A percentile compares a stretch with the other conserved stretches of the same genome.
Evolutionary conservation across 1,139 yeast genomes (phyloP).

Genomic region (Yamadazyma dendronema): DNA sequence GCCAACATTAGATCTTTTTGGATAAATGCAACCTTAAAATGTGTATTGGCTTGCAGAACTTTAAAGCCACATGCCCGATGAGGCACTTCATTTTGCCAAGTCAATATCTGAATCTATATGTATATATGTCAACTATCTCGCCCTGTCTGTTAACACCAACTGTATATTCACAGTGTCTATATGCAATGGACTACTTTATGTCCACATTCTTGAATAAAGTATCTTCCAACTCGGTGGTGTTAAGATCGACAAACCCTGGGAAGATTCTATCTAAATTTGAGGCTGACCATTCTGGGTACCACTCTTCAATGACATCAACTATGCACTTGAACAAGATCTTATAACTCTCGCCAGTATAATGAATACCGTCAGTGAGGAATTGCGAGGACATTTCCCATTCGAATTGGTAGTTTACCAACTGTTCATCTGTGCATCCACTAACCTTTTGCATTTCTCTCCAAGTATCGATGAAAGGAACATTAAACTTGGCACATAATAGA

Average conservation of each 20-base stretch:
- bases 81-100: too few relatives aligned
- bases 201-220: background rate
- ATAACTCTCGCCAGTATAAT: conserved; percentile 63
- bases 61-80: too few relatives aligned
- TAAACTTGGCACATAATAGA: conserved; percentile 40
- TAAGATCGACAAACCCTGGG: conserved; percentile 37
- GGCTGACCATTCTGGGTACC: conserved; percentile 50
- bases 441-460: conserved; percentile 26
- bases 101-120: too few relatives aligned
- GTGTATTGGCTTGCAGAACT: too few relatives aligned
- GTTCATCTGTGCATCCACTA: conserved; percentile 14
- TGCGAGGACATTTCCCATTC: conserved; percentile 17
- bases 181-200: background rate
- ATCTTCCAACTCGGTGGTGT: conserved; percentile 14
- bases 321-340: conserved; percentile 47
- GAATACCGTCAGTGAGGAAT: conserved; percentile 58
- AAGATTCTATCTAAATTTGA: conserved; percentile 30
- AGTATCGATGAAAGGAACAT: conserved; percentile 54
- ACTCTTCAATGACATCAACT: conserved; percentile 29
- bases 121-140: background rate
- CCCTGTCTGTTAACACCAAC: too few relatives aligned
- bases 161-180: too few relatives aligned
- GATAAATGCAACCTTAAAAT: too few relatives aligned
- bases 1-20: too few relatives aligned
- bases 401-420: conserved; percentile 15